Evolutionary conservation across 768 basidiomycete species (phyloP), one percentile per base, ranked within the genome.

Genomic region (Mycena indigotica): DNA sequence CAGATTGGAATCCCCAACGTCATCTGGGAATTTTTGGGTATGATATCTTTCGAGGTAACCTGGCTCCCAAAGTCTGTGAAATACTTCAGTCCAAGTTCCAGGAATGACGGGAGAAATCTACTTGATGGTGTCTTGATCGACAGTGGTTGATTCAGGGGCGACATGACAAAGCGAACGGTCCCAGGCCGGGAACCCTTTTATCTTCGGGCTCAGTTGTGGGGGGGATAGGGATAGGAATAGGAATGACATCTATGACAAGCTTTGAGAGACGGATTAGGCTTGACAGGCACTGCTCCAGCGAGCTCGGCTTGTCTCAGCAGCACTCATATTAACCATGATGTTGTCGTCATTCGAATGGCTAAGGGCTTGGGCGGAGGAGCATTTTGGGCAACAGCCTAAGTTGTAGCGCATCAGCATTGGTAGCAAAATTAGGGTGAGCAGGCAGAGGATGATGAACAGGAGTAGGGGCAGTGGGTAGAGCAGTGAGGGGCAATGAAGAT

Each of bases 1-100:
- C 72, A 94, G 90, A 56, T 87, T 85, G 2, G 66, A 70, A 64
- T 98, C 91, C n/a, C 74, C 80, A 19, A 80, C 70, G 62, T 88
- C 83, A 13, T 92, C 77, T 2, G 87, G 88, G 67, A 98, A 99
- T 75, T 99, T 99, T 67, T 92, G 88, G 45, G 82, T 80, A 66
- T 99, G 98, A 70, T 99, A 99, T 38, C 97, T 85, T 64, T 95
- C 93, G 70, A 85, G 87, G 73, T 99, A 99, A 25, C 96, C 97
- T 1, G 95, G 87, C 71, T 98, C 95, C 87, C 93, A 99, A 21
- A 98, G 76, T 68, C 96, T 98, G 65, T 4, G n/a, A 51, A 57
- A 24, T 55, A 39, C 15, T 51, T 59, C 55, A 63, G 52, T 19
- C 41, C 3, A 21, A 51, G n/a, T n/a, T n/a, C n/a, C n/a, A n/a